Evolutionary conservation across 805 yeast species (phyloP).

Genomic region (Wickerhamomyces chaumierensis): DNA sequence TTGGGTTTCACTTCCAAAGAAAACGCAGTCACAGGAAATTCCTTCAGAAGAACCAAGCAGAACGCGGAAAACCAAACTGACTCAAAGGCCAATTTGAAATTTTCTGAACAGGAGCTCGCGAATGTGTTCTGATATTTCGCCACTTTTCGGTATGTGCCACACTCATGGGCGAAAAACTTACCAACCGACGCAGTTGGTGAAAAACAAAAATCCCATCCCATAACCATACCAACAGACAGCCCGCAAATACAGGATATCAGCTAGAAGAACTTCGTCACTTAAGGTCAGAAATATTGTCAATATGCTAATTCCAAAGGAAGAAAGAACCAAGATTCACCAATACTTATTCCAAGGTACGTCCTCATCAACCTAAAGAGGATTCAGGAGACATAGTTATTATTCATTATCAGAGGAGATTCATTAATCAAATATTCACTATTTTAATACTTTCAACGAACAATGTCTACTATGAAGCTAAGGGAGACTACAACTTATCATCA

Average conservation of each 20-base stretch:
- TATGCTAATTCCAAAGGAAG: constrained; percentile 99
- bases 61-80: neutral
- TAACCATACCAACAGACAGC: neutral
- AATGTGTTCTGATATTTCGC: neutral
- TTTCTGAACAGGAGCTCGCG: neutral
- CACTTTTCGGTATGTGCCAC: neutral
- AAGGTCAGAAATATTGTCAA: constrained; percentile 14
- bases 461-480: too few species aligned
- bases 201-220: constrained; percentile 10
- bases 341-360: constrained; percentile 96
- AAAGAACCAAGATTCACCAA: constrained; percentile 98
- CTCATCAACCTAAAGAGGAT: neutral
- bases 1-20: too few species aligned
- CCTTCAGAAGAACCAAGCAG: neutral
- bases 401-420: neutral
- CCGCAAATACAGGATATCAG: neutral
- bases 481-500: too few species aligned
- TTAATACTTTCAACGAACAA: too few species aligned
- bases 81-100: neutral
- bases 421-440: neutral
- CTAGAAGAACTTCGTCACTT: neutral
- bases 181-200: constrained; percentile 9
- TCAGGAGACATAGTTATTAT: neutral
- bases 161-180: constrained; percentile 9
- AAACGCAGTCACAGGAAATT: neutral